A percentile compares a stretch with the other conserved stretches of the same genome.
Conservation (phyloP, 2,329 filamentous ascomycete genomes). For the Pseudopyrenochaeta lycopersici region DNA sequence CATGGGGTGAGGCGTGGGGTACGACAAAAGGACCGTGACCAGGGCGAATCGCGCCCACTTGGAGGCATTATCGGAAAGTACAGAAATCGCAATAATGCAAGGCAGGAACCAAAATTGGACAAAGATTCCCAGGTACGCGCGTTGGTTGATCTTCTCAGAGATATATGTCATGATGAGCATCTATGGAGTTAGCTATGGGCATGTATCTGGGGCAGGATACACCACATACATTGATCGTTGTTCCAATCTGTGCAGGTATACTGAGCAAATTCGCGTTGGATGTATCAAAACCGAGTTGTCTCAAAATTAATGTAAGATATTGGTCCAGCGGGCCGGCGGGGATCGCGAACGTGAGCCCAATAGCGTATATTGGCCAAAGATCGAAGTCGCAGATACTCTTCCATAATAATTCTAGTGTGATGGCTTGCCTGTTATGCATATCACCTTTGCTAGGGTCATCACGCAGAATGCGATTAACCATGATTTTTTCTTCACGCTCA, state of each 20-base stretch:
- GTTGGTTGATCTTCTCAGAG: constrained; percentile 56
- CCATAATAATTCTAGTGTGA: constrained; percentile 24
- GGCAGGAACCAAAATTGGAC: constrained; percentile 68
- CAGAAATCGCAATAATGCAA: constrained; percentile 61
- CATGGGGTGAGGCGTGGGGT: constrained; percentile 53
- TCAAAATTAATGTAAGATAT: constrained; percentile 59
- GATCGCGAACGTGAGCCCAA: constrained; percentile 13
- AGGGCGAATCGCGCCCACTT: constrained; percentile 62
- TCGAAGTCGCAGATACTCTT: constrained; percentile 26
- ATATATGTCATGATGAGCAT: constrained; percentile 54
- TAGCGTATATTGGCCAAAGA: constrained; percentile 31
- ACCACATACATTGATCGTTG: constrained; percentile 13
- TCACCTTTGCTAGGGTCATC: constrained; percentile 64
- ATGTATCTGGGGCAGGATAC: background rate
- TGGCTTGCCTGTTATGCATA: constrained; percentile 29
- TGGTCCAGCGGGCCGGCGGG: constrained; percentile 17
- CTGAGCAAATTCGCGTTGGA: constrained; percentile 70
- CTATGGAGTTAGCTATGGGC: constrained; percentile 32
- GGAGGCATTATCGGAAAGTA: constrained; percentile 54
- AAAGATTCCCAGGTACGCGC: constrained; percentile 56
- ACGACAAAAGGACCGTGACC: constrained; percentile 41
- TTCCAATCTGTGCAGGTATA: constrained; percentile 52
- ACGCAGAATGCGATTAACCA: constrained; percentile 69
- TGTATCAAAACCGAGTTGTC: constrained; percentile 66
- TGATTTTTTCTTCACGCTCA: constrained; percentile 71